A percentile compares a stretch with the other conserved stretches of the same genome.
phyloP scores from a whole-genome alignment of 1,284 basidiomycete species.

The Ceratobasidium sp. region DNA sequence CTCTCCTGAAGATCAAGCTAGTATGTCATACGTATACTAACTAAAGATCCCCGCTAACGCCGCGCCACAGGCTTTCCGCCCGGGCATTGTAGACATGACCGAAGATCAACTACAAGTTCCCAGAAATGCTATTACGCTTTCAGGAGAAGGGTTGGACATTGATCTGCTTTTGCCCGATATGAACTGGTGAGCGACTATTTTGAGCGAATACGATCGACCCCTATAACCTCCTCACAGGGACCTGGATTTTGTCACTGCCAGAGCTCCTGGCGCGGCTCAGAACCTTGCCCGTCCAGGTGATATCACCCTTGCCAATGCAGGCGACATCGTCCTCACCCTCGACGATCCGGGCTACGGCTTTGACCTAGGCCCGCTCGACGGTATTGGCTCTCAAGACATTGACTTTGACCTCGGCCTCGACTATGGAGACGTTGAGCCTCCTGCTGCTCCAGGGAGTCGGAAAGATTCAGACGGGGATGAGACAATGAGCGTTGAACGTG shows the following conservation, averaged over 20 bases:
- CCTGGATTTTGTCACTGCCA: conserved; percentile 63
- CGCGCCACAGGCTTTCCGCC: conserved; percentile 81
- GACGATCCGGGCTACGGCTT: conserved; percentile 69
- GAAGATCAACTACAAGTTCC: conserved; percentile 91
- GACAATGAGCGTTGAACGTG: conserved; percentile 73
- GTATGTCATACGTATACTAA: conserved; percentile 57
- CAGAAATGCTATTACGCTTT: conserved; percentile 87
- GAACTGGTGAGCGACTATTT: conserved; percentile 67
- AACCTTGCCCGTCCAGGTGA: conserved; percentile 85
- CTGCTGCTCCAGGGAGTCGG: conserved; percentile 5
- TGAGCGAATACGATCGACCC: background rate
- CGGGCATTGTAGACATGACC: conserved; percentile 92
- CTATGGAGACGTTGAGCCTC: conserved; percentile 64
- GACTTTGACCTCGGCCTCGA: conserved; percentile 71
- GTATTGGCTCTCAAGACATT: conserved; percentile 88
- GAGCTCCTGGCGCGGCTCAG: conserved; percentile 71
- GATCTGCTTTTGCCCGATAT: conserved; percentile 84
- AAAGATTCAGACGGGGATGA: conserved; percentile 42
- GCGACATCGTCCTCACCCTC: conserved; percentile 65
- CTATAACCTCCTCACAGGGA: conserved; percentile 61
- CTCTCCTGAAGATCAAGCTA: conserved; percentile 94
- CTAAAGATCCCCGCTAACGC: conserved; percentile 7
- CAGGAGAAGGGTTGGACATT: conserved; percentile 75
- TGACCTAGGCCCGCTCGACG: conserved; percentile 78
- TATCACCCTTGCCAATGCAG: conserved; percentile 79